Evolutionary conservation across 805 yeast genomes (phyloP), one percentile per base, ranked within the genome.

Genomic region (Lipomyces mesembrius): DNA sequence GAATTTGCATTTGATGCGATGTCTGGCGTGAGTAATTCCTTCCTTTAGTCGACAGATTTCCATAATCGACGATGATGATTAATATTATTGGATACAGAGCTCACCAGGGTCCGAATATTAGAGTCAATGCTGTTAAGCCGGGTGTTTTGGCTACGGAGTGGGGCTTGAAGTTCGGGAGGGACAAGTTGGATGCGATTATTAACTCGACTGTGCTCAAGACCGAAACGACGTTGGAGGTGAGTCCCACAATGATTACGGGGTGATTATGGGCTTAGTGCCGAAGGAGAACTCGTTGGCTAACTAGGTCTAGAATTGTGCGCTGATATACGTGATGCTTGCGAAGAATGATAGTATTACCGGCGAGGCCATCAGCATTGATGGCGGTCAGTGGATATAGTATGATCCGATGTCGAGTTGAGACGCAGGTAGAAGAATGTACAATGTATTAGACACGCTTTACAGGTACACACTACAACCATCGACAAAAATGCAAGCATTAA

Each of bases 351-450:
- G 71, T 17, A 57, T 66, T 29, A 75, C 77, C 17, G 77, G 77
- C 2, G 65, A 71, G 35, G 60, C 66, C 14, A 52, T 74, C n/a
- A 81, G 82, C 27, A 84, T 82, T 1, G 87, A 85, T 37, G 72
- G 71, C 2, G 83, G 83, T 20, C 65, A 46, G 59, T 60, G 55
- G 55, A 29, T 65, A n/a, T 64, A 52, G 17, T 37, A 37, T 3
- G 12, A 14, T 11, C 17, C 1, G 17, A 9, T 12, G 43, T 39
- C 20, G 27, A 12, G n/a, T 32, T 53, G 22, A 12, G 29, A 27
- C 35, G 4, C 1, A 22, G 49, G 53, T 11, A 29, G 37, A 22
- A 43, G 17, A 25, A 43, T n/a, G 39, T 20, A 46, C n/a, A 53
- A 58, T 43, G 17, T 25, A 37, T 37, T 37, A 37, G 17, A 43